A percentile compares a stretch with the other conserved stretches of the same genome.
phyloP scores from a whole-genome alignment of 805 yeast species.

The Monosporozyma servazzii region DNA sequence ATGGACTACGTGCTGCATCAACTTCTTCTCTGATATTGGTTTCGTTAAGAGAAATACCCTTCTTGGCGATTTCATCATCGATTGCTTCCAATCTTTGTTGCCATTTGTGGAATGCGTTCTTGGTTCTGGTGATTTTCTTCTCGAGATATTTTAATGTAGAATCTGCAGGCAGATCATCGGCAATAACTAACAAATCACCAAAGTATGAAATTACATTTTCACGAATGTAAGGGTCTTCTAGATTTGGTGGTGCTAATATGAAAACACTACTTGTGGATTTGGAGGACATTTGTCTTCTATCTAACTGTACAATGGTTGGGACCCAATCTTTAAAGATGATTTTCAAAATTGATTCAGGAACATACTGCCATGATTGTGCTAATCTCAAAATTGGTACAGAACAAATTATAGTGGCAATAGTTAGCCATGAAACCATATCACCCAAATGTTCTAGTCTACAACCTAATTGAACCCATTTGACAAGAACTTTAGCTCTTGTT shows the following conservation, averaged over 20 bases:
- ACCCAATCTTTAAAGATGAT: conserved; percentile 78
- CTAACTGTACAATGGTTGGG: conserved; percentile 82
- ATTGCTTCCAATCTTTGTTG: conserved; percentile 44
- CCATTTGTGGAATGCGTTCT: conserved; percentile 77
- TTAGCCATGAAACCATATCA: conserved; percentile 91
- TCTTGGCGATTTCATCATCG: conserved; percentile 1
- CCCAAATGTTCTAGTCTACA: conserved; percentile 68
- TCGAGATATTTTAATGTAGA: conserved; percentile 41
- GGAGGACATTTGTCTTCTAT: conserved; percentile 57
- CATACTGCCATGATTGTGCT: conserved; percentile 62
- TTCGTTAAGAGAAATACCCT: background rate
- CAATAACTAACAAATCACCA: conserved; percentile 64
- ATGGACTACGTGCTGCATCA: conserved; percentile 20
- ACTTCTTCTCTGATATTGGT: conserved; percentile 7
- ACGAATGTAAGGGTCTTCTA: conserved; percentile 69
- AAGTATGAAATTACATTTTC: conserved; percentile 79
- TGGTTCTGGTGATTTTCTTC: conserved; percentile 55
- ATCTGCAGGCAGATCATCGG: conserved; percentile 22
- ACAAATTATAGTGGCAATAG: conserved; percentile 74
- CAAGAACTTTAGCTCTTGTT: conserved; percentile 54
- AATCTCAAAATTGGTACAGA: conserved; percentile 75
- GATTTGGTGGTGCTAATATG: conserved; percentile 78
- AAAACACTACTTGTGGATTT: conserved; percentile 47
- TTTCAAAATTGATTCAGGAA: conserved; percentile 49
- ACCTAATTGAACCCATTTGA: conserved; percentile 83